These are phyloP conservation scores for Alternaria sp. DNA, from an alignment of 2,329 filamentous ascomycete species.

Conservation along the genomic window DNA sequence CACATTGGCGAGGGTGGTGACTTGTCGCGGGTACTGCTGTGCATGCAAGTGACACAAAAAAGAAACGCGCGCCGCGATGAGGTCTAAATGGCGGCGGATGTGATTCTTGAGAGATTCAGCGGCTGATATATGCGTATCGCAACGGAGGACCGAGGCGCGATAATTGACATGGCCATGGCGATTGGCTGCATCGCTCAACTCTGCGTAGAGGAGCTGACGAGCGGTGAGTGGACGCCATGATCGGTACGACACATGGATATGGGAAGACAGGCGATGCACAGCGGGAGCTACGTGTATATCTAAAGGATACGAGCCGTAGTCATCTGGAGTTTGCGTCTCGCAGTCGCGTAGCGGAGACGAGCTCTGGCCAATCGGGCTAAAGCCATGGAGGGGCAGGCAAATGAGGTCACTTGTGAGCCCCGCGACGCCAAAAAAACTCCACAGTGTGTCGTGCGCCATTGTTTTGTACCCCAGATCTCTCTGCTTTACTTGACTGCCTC, in stretches of 20 bases:
- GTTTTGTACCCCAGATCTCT: constrained; percentile 26
- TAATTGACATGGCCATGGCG: background rate
- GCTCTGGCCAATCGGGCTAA: constrained; percentile 14
- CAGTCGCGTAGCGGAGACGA: background rate
- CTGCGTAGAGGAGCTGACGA: background rate
- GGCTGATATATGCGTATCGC: background rate
- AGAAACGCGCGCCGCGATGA: background rate
- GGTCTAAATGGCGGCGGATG: background rate
- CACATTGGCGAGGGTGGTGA: background rate
- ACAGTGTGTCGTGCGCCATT: constrained; percentile 19
- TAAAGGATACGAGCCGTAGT: background rate
- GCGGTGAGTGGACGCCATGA: background rate
- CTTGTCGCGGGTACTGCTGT: background rate
- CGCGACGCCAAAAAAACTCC: constrained; percentile 26
- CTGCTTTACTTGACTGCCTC: constrained; percentile 12
- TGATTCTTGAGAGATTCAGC: background rate
- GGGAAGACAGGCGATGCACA: background rate
- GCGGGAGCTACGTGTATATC: background rate
- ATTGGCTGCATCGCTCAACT: constrained; percentile 9
- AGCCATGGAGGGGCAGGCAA: constrained; percentile 16
- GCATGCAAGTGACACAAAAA: background rate
- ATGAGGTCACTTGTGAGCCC: constrained; percentile 11
- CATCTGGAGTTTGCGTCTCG: background rate
- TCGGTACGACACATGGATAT: background rate
- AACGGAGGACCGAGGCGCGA: constrained; percentile 10